Evolutionary conservation across 768 basidiomycete species (phyloP), one percentile per base, ranked within the genome.

Genomic region (Clathrus columnatus): DNA sequence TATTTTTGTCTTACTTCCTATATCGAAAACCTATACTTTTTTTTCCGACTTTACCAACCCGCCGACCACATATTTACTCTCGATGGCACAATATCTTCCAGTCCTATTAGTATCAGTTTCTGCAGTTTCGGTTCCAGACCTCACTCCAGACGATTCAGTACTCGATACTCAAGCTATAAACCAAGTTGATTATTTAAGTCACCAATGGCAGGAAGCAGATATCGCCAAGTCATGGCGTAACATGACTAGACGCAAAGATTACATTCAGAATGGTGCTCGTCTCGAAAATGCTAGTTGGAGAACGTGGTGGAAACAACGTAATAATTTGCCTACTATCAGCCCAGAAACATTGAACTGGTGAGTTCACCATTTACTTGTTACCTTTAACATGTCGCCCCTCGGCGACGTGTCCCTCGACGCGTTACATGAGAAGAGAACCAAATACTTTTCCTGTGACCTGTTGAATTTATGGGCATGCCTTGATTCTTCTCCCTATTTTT

Each of bases 301-400:
- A 42, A 98, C 94, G 1, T 99, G 95, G 95, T 97, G 94, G 85
- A 97, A 98, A 72, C 94, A 97, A 79, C 77, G 95, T 59, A 96
- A 96, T 64, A 89, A 93, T 61, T 80, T 99, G 59, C 90, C 86
- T 74, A 99, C 95, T 0, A 78, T 99, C 67, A 87, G 85, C 23
- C 95, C 95, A 56, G 96, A 99, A 75, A 96, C 94, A 3, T 82
- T 99, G 63, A 99, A 99, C 69, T 99, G 95, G 95, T 97, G 65
- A 64, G 87, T 70, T 64, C 26, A 20, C 21, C 23, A 30, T 29
- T n/a, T 41, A 26, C 28, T 29, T 17, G 14, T 50, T 49, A 10
- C 29, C 24, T 54, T 36, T 36, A 30, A 36, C 47, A 36, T 23
- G 14, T 45, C 45, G 42, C 46, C 48, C 36, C 46, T 21, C 11